Conservation (phyloP, 1,139 yeast species). For the Candida labiduridarum region DNA sequence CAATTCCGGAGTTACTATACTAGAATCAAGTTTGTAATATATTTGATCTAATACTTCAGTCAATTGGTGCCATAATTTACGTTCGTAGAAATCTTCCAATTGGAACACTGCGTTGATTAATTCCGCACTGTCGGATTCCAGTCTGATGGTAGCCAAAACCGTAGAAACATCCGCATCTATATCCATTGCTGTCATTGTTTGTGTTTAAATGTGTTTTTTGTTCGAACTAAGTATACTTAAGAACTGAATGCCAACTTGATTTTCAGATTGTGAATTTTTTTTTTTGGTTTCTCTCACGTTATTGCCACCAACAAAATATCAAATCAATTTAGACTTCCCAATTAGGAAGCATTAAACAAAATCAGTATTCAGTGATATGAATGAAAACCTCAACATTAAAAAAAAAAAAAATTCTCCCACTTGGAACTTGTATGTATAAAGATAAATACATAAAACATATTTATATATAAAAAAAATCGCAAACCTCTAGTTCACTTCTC, state of each 20-base stretch:
- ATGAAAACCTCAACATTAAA: too few relatives aligned
- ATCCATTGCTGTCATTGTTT: constrained; percentile 31
- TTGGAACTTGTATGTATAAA: background rate
- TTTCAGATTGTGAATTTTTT: background rate
- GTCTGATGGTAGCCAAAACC: constrained; percentile 68
- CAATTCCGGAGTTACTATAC: constrained; percentile 53
- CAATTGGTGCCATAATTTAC: constrained; percentile 79
- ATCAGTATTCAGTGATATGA: background rate
- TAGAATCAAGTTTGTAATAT: constrained; percentile 37
- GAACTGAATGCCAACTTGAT: background rate
- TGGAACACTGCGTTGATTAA: constrained; percentile 65
- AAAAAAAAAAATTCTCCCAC: background rate
- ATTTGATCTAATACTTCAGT: constrained; percentile 68
- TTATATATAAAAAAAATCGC: background rate
- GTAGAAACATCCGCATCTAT: constrained; percentile 56
- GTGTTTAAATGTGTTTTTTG: background rate
- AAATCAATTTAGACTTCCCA: constrained; percentile 6
- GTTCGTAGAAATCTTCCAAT: constrained; percentile 84
- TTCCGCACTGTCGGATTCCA: constrained; percentile 61
- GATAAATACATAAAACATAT: background rate
- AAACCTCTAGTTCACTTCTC: constrained; percentile 14
- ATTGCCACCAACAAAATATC: constrained; percentile 18
- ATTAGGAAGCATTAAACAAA: background rate
- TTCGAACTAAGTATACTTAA: background rate
- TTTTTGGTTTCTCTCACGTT: constrained; percentile 2